Conservation (phyloP, 768 basidiomycete species). For the Polyporus arcularius region DNA sequence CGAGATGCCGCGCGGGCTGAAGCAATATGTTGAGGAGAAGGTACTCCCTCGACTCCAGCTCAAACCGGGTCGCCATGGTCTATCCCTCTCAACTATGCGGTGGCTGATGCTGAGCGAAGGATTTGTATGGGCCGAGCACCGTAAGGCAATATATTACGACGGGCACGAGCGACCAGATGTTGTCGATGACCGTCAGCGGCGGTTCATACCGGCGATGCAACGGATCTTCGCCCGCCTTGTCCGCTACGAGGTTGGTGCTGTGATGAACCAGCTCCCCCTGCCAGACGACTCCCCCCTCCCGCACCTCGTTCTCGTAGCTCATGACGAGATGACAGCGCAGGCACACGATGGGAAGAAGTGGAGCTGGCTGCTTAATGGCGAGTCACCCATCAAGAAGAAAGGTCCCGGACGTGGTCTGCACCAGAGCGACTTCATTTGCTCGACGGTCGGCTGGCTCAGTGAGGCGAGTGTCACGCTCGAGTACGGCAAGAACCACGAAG, state of each 20-base stretch:
- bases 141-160: constrained; percentile 21
- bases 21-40: constrained; percentile 16
- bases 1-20: constrained; percentile 23
- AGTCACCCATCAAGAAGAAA: constrained; percentile 41
- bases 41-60: constrained; percentile 17
- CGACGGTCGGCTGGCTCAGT: constrained; percentile 31
- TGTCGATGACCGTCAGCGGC: constrained; percentile 17
- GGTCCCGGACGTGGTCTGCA: constrained; percentile 40
- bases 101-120: constrained; percentile 30
- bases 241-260: constrained; percentile 18
- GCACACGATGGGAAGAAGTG: constrained; percentile 36
- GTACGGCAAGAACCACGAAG: constrained; percentile 47
- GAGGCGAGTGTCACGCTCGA: constrained; percentile 37
- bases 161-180: constrained; percentile 27
- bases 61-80: constrained; percentile 24
- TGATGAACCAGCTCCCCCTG: constrained; percentile 5
- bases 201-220: constrained; percentile 11
- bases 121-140: constrained; percentile 6
- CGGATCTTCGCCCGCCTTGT: constrained; percentile 1
- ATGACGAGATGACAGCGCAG: constrained; percentile 46
- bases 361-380: constrained; percentile 37
- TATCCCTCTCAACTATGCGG: constrained; percentile 36
- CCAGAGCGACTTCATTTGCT: constrained; percentile 36
- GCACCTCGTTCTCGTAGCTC: constrained; percentile 24
- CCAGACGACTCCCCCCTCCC: constrained; percentile 24